Base-by-base conservation (phyloP, 2,329 filamentous ascomycete genomes). In the Plectosphaerella cucumerina region DNA sequence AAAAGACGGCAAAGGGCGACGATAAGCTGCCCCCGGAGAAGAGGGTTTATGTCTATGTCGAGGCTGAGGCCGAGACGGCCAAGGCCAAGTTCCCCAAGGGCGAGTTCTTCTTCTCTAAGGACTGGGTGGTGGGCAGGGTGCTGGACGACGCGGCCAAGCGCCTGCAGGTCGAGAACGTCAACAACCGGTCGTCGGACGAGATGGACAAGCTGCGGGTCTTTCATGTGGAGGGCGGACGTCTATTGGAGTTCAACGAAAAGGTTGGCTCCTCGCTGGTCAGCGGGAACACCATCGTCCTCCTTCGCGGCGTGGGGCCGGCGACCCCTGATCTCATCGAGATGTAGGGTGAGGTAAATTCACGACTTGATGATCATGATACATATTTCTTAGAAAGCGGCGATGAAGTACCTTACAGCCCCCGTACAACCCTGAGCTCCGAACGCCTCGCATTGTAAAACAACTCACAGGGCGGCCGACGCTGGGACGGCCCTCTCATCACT, bases 1-100 rank as follows among this genome's bases (percentile, higher is more conserved):
- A 96, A 73, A 87, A 87, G 65, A 84, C 81, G 1, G 93, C 94
- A 3, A 97, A 96, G 71, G 95, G 95, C 1, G 93, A 97, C 57
- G 84, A 84, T 10, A 93, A 90, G 61, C 70, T 97, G 0, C 77
- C 90, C 0, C 68, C 76, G 0, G 90, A 96, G 57, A 96, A 95
- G 73, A 76, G 94, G n/a, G 72, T 99, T 2, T 97, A 97, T 64
- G 64, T 99, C 1, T 86, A 89, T 64, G 89, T 97, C 17, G 93
- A 97, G 65, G 94, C 93, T 0, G 90, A 92, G 62, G 89, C 89
- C 10, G 89, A 90, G 61, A 95, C 90, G 1, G 86, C 91, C 2
- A 88, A 84, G 48, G 84, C 88, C 6, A 96, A 96, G 67, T 84
- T 89, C 42, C 91, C 92, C 4, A 87, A 84, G 62, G 89, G 88